Conservation (phyloP, 441 rosid species). For the Gossypium lobatum region DNA sequence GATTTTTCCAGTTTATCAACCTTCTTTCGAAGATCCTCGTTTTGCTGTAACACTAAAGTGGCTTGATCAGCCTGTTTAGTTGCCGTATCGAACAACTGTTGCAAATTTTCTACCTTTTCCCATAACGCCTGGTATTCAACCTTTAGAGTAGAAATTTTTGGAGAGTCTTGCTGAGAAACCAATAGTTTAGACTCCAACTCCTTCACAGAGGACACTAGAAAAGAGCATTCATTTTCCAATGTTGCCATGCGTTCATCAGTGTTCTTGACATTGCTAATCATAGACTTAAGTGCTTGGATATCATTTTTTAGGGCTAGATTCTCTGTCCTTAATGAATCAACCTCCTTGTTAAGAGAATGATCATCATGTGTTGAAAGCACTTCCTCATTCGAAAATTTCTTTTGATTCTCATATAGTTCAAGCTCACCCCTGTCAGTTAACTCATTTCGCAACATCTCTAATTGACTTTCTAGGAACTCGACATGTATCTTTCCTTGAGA, state of each 20-base stretch:
- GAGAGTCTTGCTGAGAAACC: constrained; percentile 64
- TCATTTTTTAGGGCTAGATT: constrained; percentile 61
- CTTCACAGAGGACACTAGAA: constrained; percentile 58
- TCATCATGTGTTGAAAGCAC: constrained; percentile 25
- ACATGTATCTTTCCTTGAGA: constrained; percentile 69
- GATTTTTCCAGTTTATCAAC: constrained; percentile 81
- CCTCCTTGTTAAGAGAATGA: constrained; percentile 52
- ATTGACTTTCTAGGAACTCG: constrained; percentile 61
- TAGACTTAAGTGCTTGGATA: constrained; percentile 50
- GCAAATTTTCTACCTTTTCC: constrained; percentile 68
- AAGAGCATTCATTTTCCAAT: constrained; percentile 58
- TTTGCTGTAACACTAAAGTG: constrained; percentile 67
- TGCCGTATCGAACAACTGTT: constrained; percentile 61
- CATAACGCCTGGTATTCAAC: constrained; percentile 67
- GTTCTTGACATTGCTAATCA: constrained; percentile 45
- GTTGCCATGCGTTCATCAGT: constrained; percentile 57
- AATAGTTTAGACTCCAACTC: constrained; percentile 66
- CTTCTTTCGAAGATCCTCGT: constrained; percentile 70
- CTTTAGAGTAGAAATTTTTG: constrained; percentile 55
- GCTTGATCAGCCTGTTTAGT: constrained; percentile 87
- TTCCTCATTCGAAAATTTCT: constrained; percentile 23
- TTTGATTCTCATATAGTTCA: constrained; percentile 19
- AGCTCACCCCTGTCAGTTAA: constrained; percentile 32
- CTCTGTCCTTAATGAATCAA: constrained; percentile 56
- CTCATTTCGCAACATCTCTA: constrained; percentile 62